phyloP scores from a whole-genome alignment of 768 basidiomycete species.

The Leccinellum rugosiceps region DNA sequence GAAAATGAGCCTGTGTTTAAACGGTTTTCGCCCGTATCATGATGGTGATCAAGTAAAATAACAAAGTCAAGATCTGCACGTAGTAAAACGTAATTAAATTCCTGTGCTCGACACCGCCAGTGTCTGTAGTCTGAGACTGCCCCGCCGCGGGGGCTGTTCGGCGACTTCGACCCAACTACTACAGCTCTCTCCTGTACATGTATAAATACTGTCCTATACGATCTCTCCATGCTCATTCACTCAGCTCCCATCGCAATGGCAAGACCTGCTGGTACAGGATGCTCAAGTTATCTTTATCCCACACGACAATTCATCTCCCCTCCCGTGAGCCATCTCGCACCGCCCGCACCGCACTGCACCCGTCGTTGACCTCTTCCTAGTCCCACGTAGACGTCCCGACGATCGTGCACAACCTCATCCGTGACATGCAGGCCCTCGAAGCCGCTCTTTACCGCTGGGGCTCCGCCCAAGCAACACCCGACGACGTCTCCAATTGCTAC shows the following conservation, averaged over 20 bases:
- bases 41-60: not conserved
- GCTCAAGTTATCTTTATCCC: not conserved
- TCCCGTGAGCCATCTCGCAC: not conserved
- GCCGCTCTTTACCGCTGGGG: slow-evolving; percentile 72
- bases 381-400: slow-evolving; percentile 46
- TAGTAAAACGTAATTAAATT: not conserved
- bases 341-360: not conserved
- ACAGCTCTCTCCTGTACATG: not conserved
- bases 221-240: not conserved
- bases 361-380: not conserved
- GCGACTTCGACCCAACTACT: not conserved
- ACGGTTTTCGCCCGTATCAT: slow-evolving; percentile 23
- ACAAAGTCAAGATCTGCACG: not conserved
- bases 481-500: slow-evolving; percentile 84
- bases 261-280: slow-evolving; percentile 14
- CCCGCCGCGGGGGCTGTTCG: slow-evolving; percentile 1
- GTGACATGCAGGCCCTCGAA: slow-evolving; percentile 81
- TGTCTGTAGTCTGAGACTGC: not conserved
- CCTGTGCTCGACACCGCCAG: slow-evolving; percentile 1
- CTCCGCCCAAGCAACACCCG: slow-evolving; percentile 51
- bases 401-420: slow-evolving; percentile 65
- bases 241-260: slow-evolving; percentile 1
- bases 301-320: not conserved
- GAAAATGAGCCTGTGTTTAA: slow-evolving; percentile 2
- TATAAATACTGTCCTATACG: not conserved